A percentile compares a stretch with the other conserved stretches of the same genome.
Evolutionary conservation across 1,139 yeast genomes (phyloP).

Genomic region (Kluyveromyces sp.): DNA sequence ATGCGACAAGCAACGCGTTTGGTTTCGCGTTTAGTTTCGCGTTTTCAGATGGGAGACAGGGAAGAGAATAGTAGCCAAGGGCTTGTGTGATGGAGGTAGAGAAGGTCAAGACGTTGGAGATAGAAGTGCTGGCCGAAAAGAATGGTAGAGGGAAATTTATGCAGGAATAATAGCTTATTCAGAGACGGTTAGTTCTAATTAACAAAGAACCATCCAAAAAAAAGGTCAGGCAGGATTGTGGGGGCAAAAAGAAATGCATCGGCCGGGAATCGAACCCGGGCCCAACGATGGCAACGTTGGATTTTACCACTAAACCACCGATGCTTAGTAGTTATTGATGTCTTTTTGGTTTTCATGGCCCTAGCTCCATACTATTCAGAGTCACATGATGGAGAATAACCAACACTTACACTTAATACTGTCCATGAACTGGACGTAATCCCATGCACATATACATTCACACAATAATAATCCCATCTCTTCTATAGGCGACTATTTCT

Average conservation of each 20-base stretch:
- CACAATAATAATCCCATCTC: no score
- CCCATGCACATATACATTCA: not conserved
- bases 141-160: no score
- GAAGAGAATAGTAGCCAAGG: not conserved
- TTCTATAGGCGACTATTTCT: no score
- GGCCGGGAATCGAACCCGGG: conserved; percentile 8
- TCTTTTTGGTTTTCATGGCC: not conserved
- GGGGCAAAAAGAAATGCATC: conserved; percentile 3
- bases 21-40: not conserved
- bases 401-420: not conserved
- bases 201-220: not conserved
- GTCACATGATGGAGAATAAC: no score
- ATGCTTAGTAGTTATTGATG: conserved; percentile 4
- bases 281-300: conserved; percentile 8
- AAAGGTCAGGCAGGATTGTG: no score
- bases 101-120: not conserved
- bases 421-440: not conserved
- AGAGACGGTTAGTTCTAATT: not conserved
- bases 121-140: not conserved
- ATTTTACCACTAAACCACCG: conserved; percentile 7
- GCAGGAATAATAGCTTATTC: no score
- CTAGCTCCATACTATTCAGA: no score
- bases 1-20: no score
- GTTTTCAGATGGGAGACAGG: not conserved
- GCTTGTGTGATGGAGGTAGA: not conserved